Percentiles rank a stretch among this genome's conserved stretches.
These are phyloP conservation scores for Candida loeiensis DNA, from an alignment of 805 yeast genomes.

Conservation along the genomic window DNA sequence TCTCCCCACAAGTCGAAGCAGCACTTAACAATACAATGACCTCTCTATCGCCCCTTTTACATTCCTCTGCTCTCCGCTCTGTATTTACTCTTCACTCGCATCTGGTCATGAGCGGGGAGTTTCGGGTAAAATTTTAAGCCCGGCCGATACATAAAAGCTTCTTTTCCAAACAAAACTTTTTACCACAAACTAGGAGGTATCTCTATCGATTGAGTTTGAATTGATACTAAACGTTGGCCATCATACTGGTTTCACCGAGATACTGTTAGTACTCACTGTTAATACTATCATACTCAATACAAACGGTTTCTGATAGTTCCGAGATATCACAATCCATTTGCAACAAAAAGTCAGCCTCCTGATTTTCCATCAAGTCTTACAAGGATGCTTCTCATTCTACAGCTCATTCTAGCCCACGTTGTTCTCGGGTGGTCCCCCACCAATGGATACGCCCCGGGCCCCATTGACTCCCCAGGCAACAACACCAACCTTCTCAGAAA, in stretches of 20 bases:
- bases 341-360: no score
- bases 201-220: not conserved
- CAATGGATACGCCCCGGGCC: constrained; percentile 59
- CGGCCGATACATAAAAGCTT: not conserved
- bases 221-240: no score
- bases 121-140: not conserved
- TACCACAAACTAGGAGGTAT: not conserved
- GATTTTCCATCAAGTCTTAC: not conserved
- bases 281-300: no score
- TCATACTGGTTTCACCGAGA: no score
- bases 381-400: constrained; percentile 1
- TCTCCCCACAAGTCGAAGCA: no score
- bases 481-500: constrained; percentile 33
- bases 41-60: no score
- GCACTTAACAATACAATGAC: not conserved
- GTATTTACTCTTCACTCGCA: not conserved
- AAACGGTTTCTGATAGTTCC: no score
- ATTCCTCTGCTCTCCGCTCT: no score
- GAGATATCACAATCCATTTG: no score
- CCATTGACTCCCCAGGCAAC: constrained; percentile 48
- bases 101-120: constrained; percentile 5
- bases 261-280: no score
- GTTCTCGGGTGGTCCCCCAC: constrained; percentile 23
- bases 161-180: not conserved
- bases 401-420: constrained; percentile 1